Evolutionary conservation across 169 alveolate species (phyloP).

Genomic region (Cryptosporidium viatorum): DNA sequence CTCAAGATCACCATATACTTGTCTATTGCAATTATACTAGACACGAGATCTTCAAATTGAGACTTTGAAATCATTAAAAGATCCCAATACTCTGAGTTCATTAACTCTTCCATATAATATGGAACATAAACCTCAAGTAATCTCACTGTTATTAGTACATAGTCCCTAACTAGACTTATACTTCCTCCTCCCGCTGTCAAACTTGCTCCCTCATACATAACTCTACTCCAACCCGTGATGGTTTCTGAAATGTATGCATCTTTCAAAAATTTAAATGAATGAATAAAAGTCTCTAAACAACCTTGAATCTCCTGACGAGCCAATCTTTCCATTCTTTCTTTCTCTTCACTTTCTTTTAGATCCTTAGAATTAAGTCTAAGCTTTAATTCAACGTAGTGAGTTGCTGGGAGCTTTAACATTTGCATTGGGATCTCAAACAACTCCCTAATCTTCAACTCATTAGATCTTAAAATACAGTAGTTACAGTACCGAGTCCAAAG

Average conservation of each 20-base stretch:
- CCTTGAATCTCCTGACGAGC: conserved; percentile 71
- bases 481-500: conserved; percentile 68
- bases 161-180: conserved; percentile 40
- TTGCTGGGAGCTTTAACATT: conserved; percentile 68
- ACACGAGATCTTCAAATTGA: conserved; percentile 41
- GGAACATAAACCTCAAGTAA: conserved; percentile 42
- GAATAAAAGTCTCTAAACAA: conserved; percentile 55
- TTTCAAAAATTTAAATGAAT: conserved; percentile 24
- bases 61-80: conserved; percentile 38
- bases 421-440: conserved; percentile 70
- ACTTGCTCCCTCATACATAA: conserved; percentile 51
- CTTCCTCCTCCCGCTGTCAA: conserved; percentile 3
- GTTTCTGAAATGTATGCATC: conserved; percentile 33
- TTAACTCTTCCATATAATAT: conserved; percentile 29
- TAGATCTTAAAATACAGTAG: conserved; percentile 53
- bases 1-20: conserved; percentile 51
- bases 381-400: conserved; percentile 52
- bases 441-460: conserved; percentile 41
- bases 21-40: conserved; percentile 29
- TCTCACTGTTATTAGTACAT: conserved; percentile 34
- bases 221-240: conserved; percentile 57
- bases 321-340: conserved; percentile 62
- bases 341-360: not conserved
- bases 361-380: conserved; percentile 24
- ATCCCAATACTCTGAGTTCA: conserved; percentile 68